Evolutionary conservation across 2,329 filamentous ascomycete genomes (phyloP), one percentile per base, ranked within the genome.

Genomic region (Colletotrichum cuscutae): DNA sequence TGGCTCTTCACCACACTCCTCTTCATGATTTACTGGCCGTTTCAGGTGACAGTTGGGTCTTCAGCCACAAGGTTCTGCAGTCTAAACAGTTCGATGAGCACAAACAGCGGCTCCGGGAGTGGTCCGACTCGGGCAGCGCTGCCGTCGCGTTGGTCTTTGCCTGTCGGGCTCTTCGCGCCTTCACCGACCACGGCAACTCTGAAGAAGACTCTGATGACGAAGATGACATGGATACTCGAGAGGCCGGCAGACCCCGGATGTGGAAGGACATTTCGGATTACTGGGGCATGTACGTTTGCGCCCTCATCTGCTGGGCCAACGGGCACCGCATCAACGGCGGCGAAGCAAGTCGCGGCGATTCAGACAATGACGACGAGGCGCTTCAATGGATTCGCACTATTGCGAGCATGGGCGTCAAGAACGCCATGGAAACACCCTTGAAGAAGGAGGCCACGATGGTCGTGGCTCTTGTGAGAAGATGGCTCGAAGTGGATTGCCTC

Each of bases 301-400:
- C 87, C 8, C 82, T 91, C 62, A 87, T 91, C 75, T 90, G 87
- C 81, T 91, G 89, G 89, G 88, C 89, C 1, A 88, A 87, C 75
- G 84, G 85, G 2, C 82, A 87, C 69, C 78, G 78, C 11, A 73
- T 72, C 42, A 64, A 28, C 71, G 66, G 37, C 59, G 59, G 64
- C 75, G 35, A 71, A 28, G 75, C 75, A 49, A 52, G 57, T 58
- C 46, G 78, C 75, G 71, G 73, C 71, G 75, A 60, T 73, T 69
- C 60, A 75, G 66, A 26, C 12, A 67, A 62, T 24, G 66, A 66
- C 68, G 77, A 77, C 60, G 78, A 79, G 24, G 80, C 81, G 28
- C 67, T 81, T 30, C 77, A 72, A 49, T 86, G 82, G 85, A 79
- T 84, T 74, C 80, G 81, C 68, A 79, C 76, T 53, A 83, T 88